Percentiles rank a stretch among this genome's conserved stretches.
phyloP scores from a whole-genome alignment of 805 yeast genomes.

The Groenewaldozyma tartarivorans region DNA sequence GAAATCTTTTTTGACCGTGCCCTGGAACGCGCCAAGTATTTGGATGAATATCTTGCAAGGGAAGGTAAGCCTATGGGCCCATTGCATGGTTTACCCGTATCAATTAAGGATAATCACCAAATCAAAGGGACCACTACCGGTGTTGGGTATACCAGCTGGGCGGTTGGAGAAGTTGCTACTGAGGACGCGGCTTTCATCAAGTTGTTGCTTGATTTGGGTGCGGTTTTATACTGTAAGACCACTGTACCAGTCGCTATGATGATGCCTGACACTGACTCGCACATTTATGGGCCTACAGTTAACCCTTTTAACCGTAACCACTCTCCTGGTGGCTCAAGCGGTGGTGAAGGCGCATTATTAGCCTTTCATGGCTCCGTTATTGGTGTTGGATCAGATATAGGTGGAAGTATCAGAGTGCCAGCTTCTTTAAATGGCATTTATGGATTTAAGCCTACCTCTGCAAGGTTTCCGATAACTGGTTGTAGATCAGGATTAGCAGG shows the following conservation, averaged over 20 bases:
- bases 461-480: constrained; percentile 34
- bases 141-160: constrained; percentile 30
- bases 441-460: constrained; percentile 37
- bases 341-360: constrained; percentile 44
- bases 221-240: constrained; percentile 56
- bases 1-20: constrained; percentile 49
- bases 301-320: constrained; percentile 37
- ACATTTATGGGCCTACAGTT: constrained; percentile 37
- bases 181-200: constrained; percentile 22
- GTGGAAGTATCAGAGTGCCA: constrained; percentile 45
- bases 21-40: constrained; percentile 41
- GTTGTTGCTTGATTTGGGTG: constrained; percentile 43
- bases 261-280: constrained; percentile 44
- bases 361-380: constrained; percentile 37
- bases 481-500: constrained; percentile 30
- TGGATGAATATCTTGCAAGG: constrained; percentile 38
- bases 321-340: constrained; percentile 46
- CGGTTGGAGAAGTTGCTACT: not conserved
- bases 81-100: constrained; percentile 58
- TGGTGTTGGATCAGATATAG: constrained; percentile 45
- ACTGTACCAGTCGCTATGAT: constrained; percentile 44
- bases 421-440: constrained; percentile 35
- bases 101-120: constrained; percentile 44
- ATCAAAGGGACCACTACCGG: constrained; percentile 40
- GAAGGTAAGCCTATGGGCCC: constrained; percentile 46